These are phyloP conservation scores for Pseudocercospora fijiensis DNA, from an alignment of 2,329 filamentous ascomycete genomes.

Conservation along the genomic window DNA sequence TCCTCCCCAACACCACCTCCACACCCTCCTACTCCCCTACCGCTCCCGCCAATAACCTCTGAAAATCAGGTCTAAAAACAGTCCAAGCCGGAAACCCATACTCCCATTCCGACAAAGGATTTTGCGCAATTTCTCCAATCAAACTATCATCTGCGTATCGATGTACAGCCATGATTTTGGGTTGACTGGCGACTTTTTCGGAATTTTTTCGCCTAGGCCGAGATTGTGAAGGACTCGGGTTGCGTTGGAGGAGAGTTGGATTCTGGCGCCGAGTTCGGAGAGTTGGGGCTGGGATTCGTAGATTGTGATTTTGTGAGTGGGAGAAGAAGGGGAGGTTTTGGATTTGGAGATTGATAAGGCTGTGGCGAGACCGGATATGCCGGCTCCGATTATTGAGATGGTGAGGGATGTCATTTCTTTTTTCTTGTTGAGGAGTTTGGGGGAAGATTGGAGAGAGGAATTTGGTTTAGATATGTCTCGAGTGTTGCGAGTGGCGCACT, in stretches of 20 bases:
- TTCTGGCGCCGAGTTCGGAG: constrained; percentile 33
- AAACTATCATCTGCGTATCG: constrained; percentile 7
- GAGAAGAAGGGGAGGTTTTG: too few relatives aligned
- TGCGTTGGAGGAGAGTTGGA: constrained; percentile 15
- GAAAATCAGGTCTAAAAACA: constrained; percentile 9
- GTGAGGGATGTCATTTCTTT: too few relatives aligned
- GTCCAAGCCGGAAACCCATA: constrained; percentile 15
- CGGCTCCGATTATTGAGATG: constrained; percentile 34
- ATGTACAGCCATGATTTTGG: constrained; percentile 8
- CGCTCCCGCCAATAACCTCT: constrained; percentile 5
- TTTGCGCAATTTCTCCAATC: constrained; percentile 16
- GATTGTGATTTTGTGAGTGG: constrained; percentile 39
- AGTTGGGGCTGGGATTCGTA: constrained; percentile 40
- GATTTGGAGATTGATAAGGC: constrained; percentile 38
- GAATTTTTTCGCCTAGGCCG: not conserved
- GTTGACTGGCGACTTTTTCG: constrained; percentile 5
- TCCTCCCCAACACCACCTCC: not conserved
- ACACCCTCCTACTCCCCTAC: not conserved
- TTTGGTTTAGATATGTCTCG: too few relatives aligned
- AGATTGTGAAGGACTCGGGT: constrained; percentile 4
- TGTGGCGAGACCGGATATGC: constrained; percentile 42
- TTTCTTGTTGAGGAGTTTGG: too few relatives aligned
- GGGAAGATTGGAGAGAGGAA: too few relatives aligned
- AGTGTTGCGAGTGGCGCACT: too few relatives aligned
- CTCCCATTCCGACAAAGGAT: constrained; percentile 9